Conservation (phyloP, 306 rosid species). For the Dalbergia cultrata region DNA sequence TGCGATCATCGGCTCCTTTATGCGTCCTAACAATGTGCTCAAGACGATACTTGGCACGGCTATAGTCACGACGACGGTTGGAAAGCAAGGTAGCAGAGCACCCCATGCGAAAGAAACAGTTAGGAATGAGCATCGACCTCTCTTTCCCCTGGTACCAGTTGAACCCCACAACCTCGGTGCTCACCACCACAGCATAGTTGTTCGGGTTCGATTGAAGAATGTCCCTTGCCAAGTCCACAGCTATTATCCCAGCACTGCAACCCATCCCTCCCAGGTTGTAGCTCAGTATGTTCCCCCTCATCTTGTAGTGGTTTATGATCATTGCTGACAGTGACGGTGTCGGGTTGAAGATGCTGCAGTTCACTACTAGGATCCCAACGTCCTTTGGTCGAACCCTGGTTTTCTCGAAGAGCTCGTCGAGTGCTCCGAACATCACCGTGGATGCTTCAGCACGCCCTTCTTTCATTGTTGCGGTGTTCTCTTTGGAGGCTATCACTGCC, state of each 20-base stretch:
- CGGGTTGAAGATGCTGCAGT: slow-evolving; percentile 97
- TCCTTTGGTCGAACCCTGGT: slow-evolving; percentile 85
- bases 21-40: slow-evolving; percentile 95
- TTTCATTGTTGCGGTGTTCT: slow-evolving; percentile 85
- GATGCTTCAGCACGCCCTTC: slow-evolving; percentile 93
- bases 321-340: slow-evolving; percentile 95
- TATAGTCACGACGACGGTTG: slow-evolving; percentile 85
- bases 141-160: slow-evolving; percentile 93
- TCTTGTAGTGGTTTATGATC: slow-evolving; percentile 97
- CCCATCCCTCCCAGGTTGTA: slow-evolving; percentile 99
- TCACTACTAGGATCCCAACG: slow-evolving; percentile 81
- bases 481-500: slow-evolving; percentile 60
- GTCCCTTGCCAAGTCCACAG: slow-evolving; percentile 82
- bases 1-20: slow-evolving; percentile 94
- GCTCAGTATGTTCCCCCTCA: slow-evolving; percentile 94
- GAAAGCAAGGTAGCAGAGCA: slow-evolving; percentile 91
- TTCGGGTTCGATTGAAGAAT: slow-evolving; percentile 87
- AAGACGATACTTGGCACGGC: slow-evolving; percentile 82
- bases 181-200: slow-evolving; percentile 89
- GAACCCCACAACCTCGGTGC: slow-evolving; percentile 88
- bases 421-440: slow-evolving; percentile 88
- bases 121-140: slow-evolving; percentile 90
- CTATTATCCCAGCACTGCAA: slow-evolving; percentile 92
- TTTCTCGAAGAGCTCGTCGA: slow-evolving; percentile 90
- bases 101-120: slow-evolving; percentile 95